Conservation (phyloP, 2,329 filamentous ascomycete species). For the Calonectria crousiana region DNA sequence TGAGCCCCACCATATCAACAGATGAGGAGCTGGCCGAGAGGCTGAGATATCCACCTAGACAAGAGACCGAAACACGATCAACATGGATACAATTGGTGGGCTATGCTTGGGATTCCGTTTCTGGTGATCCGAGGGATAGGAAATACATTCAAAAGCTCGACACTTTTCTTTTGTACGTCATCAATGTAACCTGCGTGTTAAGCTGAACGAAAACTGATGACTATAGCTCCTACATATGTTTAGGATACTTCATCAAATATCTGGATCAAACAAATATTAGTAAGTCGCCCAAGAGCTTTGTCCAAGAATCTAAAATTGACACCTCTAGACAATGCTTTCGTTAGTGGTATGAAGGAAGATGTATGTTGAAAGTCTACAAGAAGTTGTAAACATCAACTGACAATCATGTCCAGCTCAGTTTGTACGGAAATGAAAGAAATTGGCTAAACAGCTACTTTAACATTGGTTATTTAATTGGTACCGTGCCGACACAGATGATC, state of each 20-base stretch:
- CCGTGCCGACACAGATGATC: slow-evolving; percentile 37
- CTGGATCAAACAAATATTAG: slow-evolving; percentile 48
- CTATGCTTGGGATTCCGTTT: slow-evolving; percentile 24
- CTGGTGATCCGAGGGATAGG: slow-evolving; percentile 23
- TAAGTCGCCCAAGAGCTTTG: neutral
- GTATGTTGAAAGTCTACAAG: neutral
- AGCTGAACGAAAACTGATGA: neutral
- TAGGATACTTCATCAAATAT: slow-evolving; percentile 46
- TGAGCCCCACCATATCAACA: neutral
- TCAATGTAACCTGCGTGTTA: neutral
- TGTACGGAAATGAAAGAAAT: slow-evolving; percentile 45
- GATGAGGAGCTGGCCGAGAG: slow-evolving; percentile 6
- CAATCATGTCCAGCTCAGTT: slow-evolving; percentile 16
- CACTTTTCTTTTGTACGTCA: slow-evolving; percentile 27
- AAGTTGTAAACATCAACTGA: neutral
- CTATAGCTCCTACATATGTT: slow-evolving; percentile 20
- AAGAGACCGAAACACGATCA: neutral
- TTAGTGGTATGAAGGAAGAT: slow-evolving; percentile 27
- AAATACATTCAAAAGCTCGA: slow-evolving; percentile 26
- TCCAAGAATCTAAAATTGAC: neutral
- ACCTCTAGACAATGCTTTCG: slow-evolving; percentile 16
- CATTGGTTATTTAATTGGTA: slow-evolving; percentile 42
- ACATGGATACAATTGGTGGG: slow-evolving; percentile 15
- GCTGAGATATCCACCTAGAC: neutral
- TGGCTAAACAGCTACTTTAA: slow-evolving; percentile 43